These are phyloP conservation scores for Coemansia umbellata DNA, from an alignment of 192 early-diverging fungal genomes.

Conservation along the genomic window DNA sequence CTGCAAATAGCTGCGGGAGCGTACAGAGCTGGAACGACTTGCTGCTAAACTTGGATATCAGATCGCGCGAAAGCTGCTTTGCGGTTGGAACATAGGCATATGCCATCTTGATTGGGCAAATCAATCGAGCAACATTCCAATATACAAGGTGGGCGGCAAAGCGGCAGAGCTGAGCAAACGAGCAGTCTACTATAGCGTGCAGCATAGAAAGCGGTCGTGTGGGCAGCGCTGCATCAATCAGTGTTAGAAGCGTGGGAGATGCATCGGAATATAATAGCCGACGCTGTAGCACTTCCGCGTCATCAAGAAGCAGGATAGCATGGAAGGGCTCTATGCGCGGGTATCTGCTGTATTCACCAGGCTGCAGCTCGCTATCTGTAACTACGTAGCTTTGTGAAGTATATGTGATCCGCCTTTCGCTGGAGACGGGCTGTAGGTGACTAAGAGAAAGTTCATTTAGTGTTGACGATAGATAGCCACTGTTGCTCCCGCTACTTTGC, in stretches of 20 bases:
- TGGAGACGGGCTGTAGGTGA: not conserved
- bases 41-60: slow-evolving; percentile 6
- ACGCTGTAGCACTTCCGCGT: slow-evolving; percentile 71
- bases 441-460: slow-evolving; percentile 13
- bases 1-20: slow-evolving; percentile 33
- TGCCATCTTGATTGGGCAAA: slow-evolving; percentile 70
- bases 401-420: slow-evolving; percentile 18
- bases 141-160: slow-evolving; percentile 88
- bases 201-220: slow-evolving; percentile 65
- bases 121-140: slow-evolving; percentile 89
- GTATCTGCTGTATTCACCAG: slow-evolving; percentile 43
- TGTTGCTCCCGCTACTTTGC: slow-evolving; percentile 1
- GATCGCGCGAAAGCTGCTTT: not conserved
- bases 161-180: slow-evolving; percentile 88
- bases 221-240: slow-evolving; percentile 55
- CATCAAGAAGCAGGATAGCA: slow-evolving; percentile 76
- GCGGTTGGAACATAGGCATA: slow-evolving; percentile 68
- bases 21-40: slow-evolving; percentile 22
- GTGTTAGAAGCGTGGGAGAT: slow-evolving; percentile 74
- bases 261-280: slow-evolving; percentile 81
- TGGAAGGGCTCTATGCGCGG: slow-evolving; percentile 84
- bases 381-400: slow-evolving; percentile 17
- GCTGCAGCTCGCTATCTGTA: slow-evolving; percentile 59
- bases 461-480: not conserved
- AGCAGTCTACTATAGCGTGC: slow-evolving; percentile 80